phyloP scores from a whole-genome alignment of 345 rosid genomes.

The Populus ilicifolia region DNA sequence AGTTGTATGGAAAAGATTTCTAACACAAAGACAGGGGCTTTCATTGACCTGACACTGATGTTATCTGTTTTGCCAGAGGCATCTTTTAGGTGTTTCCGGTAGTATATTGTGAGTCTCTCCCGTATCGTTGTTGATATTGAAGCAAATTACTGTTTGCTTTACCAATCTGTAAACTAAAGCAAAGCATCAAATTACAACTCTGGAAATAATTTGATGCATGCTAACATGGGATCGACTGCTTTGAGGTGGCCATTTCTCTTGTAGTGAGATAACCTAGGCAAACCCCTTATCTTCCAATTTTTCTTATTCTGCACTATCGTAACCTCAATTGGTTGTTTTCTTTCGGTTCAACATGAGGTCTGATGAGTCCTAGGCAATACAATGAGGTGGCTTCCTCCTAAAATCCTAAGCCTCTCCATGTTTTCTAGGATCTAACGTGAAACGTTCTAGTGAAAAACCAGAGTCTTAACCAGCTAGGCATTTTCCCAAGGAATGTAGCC shows the following conservation, averaged over 20 bases:
- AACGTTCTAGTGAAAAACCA: neutral
- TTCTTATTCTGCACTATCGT: neutral
- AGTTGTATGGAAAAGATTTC: too few relatives aligned
- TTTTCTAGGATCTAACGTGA: neutral
- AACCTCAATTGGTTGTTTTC: neutral
- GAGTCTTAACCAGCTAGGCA: neutral
- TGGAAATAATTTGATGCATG: neutral
- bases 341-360: neutral
- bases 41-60: neutral
- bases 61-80: neutral
- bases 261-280: neutral
- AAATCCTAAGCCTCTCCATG: neutral
- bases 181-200: neutral
- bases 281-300: neutral
- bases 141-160: neutral
- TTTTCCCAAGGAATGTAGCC: neutral
- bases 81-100: neutral
- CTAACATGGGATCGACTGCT: neutral
- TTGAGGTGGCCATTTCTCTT: neutral
- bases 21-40: neutral
- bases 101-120: neutral
- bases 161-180: neutral
- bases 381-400: too few relatives aligned
- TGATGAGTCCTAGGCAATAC: neutral
- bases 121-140: neutral